These are phyloP conservation scores for Apiotrichum porosum DNA, from an alignment of 1,284 basidiomycete genomes.

Conservation along the genomic window DNA sequence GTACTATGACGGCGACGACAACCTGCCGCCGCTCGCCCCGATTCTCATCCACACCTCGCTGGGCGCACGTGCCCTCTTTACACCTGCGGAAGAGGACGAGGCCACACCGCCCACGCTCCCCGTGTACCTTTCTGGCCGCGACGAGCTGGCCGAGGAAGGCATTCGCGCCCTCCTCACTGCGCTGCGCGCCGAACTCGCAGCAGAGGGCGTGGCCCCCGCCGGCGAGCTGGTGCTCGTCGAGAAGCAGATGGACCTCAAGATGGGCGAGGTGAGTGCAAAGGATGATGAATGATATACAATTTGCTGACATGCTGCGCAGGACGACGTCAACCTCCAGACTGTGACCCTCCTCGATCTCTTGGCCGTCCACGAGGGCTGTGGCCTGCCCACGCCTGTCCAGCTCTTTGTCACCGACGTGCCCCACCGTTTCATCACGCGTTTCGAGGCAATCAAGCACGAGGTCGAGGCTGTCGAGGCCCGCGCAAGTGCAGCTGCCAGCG, in stretches of 20 bases:
- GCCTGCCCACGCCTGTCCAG: constrained; percentile 36
- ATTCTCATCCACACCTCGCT: constrained; percentile 33
- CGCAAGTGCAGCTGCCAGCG: constrained; percentile 6
- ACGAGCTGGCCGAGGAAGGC: constrained; percentile 30
- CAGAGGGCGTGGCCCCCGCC: constrained; percentile 15
- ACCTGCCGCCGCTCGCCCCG: constrained; percentile 18
- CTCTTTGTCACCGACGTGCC: constrained; percentile 33
- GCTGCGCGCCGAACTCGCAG: constrained; percentile 23
- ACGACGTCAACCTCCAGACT: constrained; percentile 35
- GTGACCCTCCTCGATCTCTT: constrained; percentile 40
- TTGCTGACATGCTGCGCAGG: constrained; percentile 19
- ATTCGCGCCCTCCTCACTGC: constrained; percentile 27
- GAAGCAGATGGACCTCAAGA: constrained; percentile 54
- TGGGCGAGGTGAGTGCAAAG: constrained; percentile 61
- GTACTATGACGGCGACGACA: constrained; percentile 9
- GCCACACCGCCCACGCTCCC: constrained; percentile 7
- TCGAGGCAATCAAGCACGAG: constrained; percentile 38
- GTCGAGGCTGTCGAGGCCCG: constrained; percentile 57
- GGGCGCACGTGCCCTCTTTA: constrained; percentile 30
- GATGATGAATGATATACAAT: background rate
- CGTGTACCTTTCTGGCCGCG: constrained; percentile 27
- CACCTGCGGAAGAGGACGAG: constrained; percentile 10
- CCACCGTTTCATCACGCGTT: constrained; percentile 38
- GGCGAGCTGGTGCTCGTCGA: constrained; percentile 37
- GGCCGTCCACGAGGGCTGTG: constrained; percentile 36